phyloP scores from a whole-genome alignment of 345 rosid species.

The Cardiospermum halicacabum region DNA sequence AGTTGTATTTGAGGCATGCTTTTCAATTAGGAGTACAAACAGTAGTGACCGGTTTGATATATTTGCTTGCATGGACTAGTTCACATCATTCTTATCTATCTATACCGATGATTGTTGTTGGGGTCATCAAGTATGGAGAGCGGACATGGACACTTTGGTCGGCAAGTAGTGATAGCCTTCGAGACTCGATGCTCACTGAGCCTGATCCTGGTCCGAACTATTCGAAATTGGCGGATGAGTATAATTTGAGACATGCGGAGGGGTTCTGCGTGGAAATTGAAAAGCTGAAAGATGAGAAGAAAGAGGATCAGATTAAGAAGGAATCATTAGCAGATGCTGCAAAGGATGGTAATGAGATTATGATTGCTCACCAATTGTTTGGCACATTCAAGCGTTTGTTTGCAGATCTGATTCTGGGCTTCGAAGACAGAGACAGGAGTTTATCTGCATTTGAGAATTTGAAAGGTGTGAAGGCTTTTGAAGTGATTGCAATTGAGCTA shows the following conservation, averaged over 20 bases:
- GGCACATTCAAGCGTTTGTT: slow-evolving; percentile 21
- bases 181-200: slow-evolving; percentile 10
- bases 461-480: slow-evolving; percentile 12
- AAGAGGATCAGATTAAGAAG: neutral
- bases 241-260: neutral
- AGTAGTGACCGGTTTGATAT: too few species aligned
- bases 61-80: too few species aligned
- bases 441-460: neutral
- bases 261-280: neutral
- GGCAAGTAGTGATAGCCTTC: neutral
- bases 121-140: neutral
- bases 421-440: slow-evolving; percentile 18
- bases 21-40: too few species aligned
- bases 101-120: neutral
- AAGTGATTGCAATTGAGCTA: slow-evolving; percentile 28
- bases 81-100: too few species aligned
- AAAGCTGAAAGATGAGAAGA: neutral
- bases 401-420: slow-evolving; percentile 25
- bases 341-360: neutral
- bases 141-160: too few species aligned
- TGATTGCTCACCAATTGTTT: neutral
- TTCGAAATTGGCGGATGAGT: slow-evolving; percentile 5
- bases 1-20: too few species aligned
- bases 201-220: slow-evolving; percentile 15
- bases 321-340: neutral